Evolutionary conservation across 208 protist genomes (phyloP), one percentile per base, ranked within the genome.

Genomic region (Crithidia sp.): DNA sequence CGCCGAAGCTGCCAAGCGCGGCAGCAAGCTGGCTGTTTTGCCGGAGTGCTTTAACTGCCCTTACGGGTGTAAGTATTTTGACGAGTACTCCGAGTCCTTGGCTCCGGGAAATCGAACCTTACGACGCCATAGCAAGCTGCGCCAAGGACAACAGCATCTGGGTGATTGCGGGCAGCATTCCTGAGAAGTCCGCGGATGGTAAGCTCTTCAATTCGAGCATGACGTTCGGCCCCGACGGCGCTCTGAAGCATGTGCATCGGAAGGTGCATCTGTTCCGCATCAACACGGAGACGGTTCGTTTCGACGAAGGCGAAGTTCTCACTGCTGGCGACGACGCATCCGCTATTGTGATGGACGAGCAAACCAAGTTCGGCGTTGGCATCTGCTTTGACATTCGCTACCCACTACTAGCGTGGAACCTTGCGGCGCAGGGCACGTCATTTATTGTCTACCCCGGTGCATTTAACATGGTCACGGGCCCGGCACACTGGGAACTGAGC

Each of bases 381-480:
- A 99, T 99, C 62, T 99, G 99, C 81, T 99, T 99, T 85, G 99
- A 99, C 74, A 97, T 99, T 41, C 88, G 99, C 37, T 99, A 99
- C 73, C 95, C 98, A 8, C 95, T 99, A 47, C 75, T 99, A 16
- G 90, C 96, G 7, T 88, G 77, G 67, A 85, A 91, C 17, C 86
- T 91, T 56, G 78, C 86, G 9, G 71, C 74, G 0, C 72, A 90
- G 62, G 95, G 92, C 3, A 96, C 90, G 6, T 93, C 88, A 7
- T 84, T 99, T 37, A 66, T 99, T 17, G 78, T 99, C 9, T 99
- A 97, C 77, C 98, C 98, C 5, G 98, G 94, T 47, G 97, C 97
- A 2, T 99, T 99, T 82, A 99, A 99, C 83, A 99, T 99, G 97
- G 97, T 98, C 7, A 99, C 99, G 3, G 99, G 99, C 0, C 98